phyloP scores from a whole-genome alignment of 2,329 filamentous ascomycete genomes.

The Neonectria punicea region DNA sequence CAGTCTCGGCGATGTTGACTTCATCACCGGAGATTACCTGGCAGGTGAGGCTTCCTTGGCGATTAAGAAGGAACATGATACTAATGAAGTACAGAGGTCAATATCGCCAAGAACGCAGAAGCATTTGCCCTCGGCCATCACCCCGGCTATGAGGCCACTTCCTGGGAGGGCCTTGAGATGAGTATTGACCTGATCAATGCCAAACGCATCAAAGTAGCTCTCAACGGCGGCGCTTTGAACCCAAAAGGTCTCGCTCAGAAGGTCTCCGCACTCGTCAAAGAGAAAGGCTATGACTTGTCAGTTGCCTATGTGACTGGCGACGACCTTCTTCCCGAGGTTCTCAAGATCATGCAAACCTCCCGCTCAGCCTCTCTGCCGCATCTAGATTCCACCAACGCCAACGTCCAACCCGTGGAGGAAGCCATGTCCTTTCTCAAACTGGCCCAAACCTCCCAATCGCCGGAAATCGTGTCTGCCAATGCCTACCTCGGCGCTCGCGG shows the following conservation, averaged over 20 bases:
- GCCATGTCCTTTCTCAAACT: conserved; percentile 28
- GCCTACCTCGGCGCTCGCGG: conserved; percentile 63
- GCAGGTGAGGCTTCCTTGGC: conserved; percentile 47
- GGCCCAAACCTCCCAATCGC: conserved; percentile 18
- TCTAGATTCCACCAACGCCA: conserved; percentile 30
- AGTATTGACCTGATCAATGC: conserved; percentile 49
- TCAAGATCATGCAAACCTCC: not conserved
- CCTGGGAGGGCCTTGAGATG: conserved; percentile 39
- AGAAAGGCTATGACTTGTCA: conserved; percentile 43
- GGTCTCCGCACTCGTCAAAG: conserved; percentile 35
- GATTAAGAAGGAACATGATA: too few relatives aligned
- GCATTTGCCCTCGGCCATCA: conserved; percentile 17
- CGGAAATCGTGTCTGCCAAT: conserved; percentile 48
- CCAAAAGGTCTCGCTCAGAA: conserved; percentile 60
- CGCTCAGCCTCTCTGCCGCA: conserved; percentile 38
- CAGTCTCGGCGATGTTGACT: conserved; percentile 51
- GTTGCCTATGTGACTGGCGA: conserved; percentile 54
- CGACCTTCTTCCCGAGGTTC: conserved; percentile 43
- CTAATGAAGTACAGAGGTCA: conserved; percentile 35
- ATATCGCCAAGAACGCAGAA: conserved; percentile 39
- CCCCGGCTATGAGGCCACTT: conserved; percentile 36
- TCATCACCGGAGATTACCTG: conserved; percentile 65
- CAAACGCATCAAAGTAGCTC: conserved; percentile 63
- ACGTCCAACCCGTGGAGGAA: conserved; percentile 31
- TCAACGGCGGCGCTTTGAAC: conserved; percentile 67